Conservation (phyloP, 805 yeast genomes). For the Suhomyces tanzawaensis region DNA sequence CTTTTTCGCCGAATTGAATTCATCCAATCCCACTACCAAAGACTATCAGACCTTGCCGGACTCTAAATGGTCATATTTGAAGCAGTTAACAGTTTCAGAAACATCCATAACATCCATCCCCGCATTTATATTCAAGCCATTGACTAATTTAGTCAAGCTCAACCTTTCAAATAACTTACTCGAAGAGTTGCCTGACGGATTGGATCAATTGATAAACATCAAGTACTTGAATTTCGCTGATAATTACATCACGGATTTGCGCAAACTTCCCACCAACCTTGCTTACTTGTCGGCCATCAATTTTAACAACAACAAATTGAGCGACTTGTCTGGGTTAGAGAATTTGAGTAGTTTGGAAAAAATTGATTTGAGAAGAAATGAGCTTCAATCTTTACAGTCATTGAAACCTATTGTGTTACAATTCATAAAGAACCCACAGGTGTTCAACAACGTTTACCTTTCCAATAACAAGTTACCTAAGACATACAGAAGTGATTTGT, state of each 20-base stretch:
- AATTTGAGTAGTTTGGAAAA: conserved; percentile 43
- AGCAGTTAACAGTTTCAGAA: conserved; percentile 41
- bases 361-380: conserved; percentile 52
- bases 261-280: conserved; percentile 34
- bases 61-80: conserved; percentile 38
- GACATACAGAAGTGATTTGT: conserved; percentile 51
- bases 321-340: conserved; percentile 45
- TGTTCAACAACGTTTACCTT: conserved; percentile 40
- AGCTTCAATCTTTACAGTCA: conserved; percentile 30
- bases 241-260: conserved; percentile 36
- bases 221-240: conserved; percentile 47
- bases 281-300: conserved; percentile 44
- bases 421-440: conserved; percentile 28
- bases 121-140: conserved; percentile 36
- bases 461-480: conserved; percentile 44
- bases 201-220: conserved; percentile 45
- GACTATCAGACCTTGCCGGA: conserved; percentile 30
- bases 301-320: conserved; percentile 48
- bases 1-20: conserved; percentile 8
- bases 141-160: conserved; percentile 41
- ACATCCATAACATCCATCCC: conserved; percentile 39
- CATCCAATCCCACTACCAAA: conserved; percentile 3
- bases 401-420: conserved; percentile 37
- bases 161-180: conserved; percentile 57
- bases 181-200: conserved; percentile 50